Percentiles rank a stretch among this genome's conserved stretches.
Evolutionary conservation across 2,329 filamentous ascomycete genomes (phyloP).

Genomic region (Cercospora canescens): DNA sequence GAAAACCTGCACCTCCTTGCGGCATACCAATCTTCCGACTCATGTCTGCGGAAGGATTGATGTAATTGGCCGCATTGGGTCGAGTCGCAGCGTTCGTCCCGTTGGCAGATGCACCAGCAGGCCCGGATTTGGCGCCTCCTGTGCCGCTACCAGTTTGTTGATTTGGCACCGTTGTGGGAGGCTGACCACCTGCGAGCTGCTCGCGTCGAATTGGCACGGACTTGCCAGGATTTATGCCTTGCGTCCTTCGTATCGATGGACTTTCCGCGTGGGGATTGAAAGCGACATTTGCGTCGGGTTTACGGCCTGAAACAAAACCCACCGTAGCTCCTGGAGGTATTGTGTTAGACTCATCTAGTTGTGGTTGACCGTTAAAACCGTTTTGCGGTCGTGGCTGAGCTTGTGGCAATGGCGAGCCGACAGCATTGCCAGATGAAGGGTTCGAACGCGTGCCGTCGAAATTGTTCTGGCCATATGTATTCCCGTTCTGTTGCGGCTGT

Average conservation of each 20-base stretch:
- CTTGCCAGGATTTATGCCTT: constrained; percentile 77
- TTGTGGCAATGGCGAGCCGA: constrained; percentile 31
- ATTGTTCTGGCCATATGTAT: constrained; percentile 15
- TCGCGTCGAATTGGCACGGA: constrained; percentile 67
- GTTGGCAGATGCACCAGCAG: constrained; percentile 9
- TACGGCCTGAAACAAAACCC: constrained; percentile 49
- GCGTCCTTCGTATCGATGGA: constrained; percentile 85
- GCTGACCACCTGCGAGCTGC: constrained; percentile 6
- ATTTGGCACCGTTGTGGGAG: constrained; percentile 11
- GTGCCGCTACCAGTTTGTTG: constrained; percentile 8
- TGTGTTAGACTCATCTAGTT: constrained; percentile 19
- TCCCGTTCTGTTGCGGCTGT: constrained; percentile 20
- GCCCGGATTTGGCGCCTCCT: constrained; percentile 12
- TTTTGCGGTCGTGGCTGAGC: constrained; percentile 26
- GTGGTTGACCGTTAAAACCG: constrained; percentile 1
- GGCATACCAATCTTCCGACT: constrained; percentile 54
- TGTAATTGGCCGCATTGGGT: constrained; percentile 42
- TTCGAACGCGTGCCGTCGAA: constrained; percentile 32
- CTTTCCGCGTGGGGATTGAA: constrained; percentile 53
- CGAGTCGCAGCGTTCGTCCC: constrained; percentile 22
- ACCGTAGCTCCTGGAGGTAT: constrained; percentile 37
- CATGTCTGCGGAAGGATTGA: constrained; percentile 50
- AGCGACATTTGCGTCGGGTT: constrained; percentile 36
- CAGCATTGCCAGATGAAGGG: constrained; percentile 31
- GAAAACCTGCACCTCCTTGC: constrained; percentile 34